These are phyloP conservation scores for Neofusicoccum cordaticola DNA, from an alignment of 2,329 filamentous ascomycete genomes.

Conservation along the genomic window DNA sequence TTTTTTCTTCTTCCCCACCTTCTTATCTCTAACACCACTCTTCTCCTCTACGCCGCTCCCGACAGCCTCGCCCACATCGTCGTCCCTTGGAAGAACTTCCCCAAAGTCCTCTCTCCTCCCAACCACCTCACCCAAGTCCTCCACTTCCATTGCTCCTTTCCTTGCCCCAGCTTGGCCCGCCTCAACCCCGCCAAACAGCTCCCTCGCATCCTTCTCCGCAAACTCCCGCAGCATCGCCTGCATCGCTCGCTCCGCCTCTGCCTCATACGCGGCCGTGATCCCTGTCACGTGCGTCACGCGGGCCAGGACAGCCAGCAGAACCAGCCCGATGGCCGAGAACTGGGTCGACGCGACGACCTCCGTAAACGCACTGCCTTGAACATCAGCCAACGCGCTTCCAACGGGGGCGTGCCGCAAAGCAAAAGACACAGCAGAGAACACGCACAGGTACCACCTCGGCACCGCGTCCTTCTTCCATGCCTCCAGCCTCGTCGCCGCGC, in stretches of 20 bases:
- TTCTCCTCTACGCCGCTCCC: not conserved
- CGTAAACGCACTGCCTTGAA: constrained; percentile 37
- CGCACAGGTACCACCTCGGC: constrained; percentile 38
- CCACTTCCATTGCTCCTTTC: not conserved
- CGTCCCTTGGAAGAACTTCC: not conserved
- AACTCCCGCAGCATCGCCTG: constrained; percentile 37
- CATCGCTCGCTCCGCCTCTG: constrained; percentile 41
- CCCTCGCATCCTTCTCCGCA: not conserved
- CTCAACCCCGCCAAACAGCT: not conserved
- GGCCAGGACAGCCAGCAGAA: constrained; percentile 42
- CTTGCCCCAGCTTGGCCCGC: not conserved
- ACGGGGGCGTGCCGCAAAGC: not conserved
- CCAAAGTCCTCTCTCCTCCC: not conserved
- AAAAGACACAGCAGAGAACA: not conserved
- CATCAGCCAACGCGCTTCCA: not conserved
- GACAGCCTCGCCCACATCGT: not conserved
- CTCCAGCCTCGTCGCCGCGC: constrained; percentile 1
- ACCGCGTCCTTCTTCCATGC: constrained; percentile 22
- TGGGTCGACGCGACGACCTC: constrained; percentile 45
- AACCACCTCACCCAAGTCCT: constrained; percentile 7
- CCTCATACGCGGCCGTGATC: constrained; percentile 41
- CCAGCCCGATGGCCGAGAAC: constrained; percentile 46
- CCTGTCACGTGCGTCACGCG: constrained; percentile 41
- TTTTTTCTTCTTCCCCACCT: not conserved
- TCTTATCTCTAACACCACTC: not conserved